These are phyloP conservation scores for Corynascus novoguineensis DNA, from an alignment of 495 filamentous ascomycete genomes.

Conservation along the genomic window DNA sequence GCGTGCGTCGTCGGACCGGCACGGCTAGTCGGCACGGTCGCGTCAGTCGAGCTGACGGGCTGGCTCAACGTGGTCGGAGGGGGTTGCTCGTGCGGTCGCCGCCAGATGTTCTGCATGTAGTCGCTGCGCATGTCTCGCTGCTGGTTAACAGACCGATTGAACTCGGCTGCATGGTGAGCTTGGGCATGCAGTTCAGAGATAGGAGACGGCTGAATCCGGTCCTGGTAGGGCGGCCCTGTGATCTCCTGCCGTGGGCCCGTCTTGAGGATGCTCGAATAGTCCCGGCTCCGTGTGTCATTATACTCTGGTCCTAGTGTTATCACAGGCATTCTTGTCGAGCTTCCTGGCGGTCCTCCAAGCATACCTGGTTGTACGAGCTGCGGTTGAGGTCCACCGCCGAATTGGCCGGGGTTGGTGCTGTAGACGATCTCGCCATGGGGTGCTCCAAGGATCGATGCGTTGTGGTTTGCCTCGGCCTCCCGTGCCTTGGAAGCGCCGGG, in stretches of 20 bases:
- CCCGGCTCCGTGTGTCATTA: constrained; percentile 70
- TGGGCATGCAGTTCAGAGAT: constrained; percentile 81
- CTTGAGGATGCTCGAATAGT: constrained; percentile 78
- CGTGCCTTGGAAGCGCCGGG: constrained; percentile 85
- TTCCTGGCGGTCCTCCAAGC: constrained; percentile 57
- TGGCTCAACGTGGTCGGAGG: constrained; percentile 45
- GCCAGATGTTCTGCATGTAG: constrained; percentile 72
- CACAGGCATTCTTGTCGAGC: constrained; percentile 71
- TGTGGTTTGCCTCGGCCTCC: constrained; percentile 59
- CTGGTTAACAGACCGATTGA: constrained; percentile 72
- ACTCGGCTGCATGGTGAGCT: constrained; percentile 81
- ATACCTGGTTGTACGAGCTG: constrained; percentile 66
- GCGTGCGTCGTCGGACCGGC: constrained; percentile 47
- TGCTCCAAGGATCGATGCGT: constrained; percentile 46
- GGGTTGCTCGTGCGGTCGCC: constrained; percentile 68
- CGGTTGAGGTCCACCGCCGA: constrained; percentile 53
- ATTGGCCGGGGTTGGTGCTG: constrained; percentile 64
- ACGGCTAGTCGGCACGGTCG: constrained; percentile 40
- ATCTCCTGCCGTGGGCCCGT: constrained; percentile 74
- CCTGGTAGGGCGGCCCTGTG: constrained; percentile 81
- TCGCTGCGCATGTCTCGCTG: constrained; percentile 69
- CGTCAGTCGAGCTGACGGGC: constrained; percentile 42
- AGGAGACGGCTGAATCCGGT: constrained; percentile 74
- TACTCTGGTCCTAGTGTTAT: constrained; percentile 73
- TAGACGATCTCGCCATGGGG: constrained; percentile 77